Evolutionary conservation across 2,329 filamentous ascomycete genomes (phyloP).

Genomic region (Sarocladium oryzae): DNA sequence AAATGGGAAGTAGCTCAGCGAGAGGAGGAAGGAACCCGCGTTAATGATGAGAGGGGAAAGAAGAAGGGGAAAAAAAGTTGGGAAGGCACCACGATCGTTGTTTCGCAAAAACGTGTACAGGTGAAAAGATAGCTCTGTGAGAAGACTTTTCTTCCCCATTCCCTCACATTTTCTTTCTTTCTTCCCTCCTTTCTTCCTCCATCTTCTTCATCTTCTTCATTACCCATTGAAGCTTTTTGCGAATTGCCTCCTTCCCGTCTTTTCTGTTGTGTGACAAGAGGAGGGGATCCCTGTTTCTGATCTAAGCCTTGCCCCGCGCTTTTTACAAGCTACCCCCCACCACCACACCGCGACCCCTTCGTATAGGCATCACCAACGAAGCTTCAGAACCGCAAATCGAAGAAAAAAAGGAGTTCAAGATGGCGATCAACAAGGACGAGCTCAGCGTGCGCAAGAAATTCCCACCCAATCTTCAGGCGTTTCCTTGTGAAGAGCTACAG

Average conservation of each 20-base stretch:
- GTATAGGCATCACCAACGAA: not conserved
- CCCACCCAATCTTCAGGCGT: too few species aligned
- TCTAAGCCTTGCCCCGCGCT: too few species aligned
- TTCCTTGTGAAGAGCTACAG: too few species aligned
- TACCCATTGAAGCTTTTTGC: not conserved
- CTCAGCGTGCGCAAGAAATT: constrained; percentile 22
- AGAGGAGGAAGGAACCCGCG: not conserved
- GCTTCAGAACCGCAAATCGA: not conserved
- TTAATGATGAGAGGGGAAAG: not conserved
- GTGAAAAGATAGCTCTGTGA: too few species aligned
- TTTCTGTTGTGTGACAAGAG: too few species aligned
- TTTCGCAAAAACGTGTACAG: too few species aligned
- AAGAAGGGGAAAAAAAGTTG: not conserved
- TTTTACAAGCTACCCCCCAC: too few species aligned
- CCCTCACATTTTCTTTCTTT: not conserved
- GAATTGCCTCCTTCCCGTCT: not conserved
- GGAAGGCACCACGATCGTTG: too few species aligned
- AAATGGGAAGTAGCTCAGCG: not conserved
- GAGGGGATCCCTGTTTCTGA: too few species aligned
- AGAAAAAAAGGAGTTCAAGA: constrained; percentile 10
- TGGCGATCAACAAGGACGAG: constrained; percentile 22
- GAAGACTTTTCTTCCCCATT: too few species aligned
- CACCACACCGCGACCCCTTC: too few species aligned
- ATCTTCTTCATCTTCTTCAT: not conserved
- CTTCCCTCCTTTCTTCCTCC: not conserved